A percentile compares a stretch with the other conserved stretches of the same genome.
Conservation (phyloP, 1,139 yeast genomes). For the Saccharomyces hybrid region DNA sequence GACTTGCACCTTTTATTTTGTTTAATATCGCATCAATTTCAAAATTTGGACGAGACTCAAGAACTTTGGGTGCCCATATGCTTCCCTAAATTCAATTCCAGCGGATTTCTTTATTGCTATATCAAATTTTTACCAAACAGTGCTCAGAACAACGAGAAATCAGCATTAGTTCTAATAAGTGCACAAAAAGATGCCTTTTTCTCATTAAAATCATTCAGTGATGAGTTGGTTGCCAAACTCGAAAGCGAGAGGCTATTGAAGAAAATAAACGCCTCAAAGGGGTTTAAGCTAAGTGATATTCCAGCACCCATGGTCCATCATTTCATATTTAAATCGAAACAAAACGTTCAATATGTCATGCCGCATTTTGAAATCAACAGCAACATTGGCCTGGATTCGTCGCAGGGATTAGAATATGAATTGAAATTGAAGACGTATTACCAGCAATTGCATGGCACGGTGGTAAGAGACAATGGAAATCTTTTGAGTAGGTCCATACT, state of each 20-base stretch:
- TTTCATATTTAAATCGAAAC: conserved; percentile 68
- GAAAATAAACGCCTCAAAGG: conserved; percentile 30
- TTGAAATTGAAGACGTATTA: conserved; percentile 24
- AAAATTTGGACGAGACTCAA: conserved; percentile 37
- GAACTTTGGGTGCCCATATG: conserved; percentile 94
- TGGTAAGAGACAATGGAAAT: conserved; percentile 23
- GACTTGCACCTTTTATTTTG: conserved; percentile 60
- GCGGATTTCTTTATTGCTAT: conserved; percentile 79
- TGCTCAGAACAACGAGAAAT: conserved; percentile 27
- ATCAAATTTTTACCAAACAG: conserved; percentile 45
- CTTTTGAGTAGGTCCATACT: conserved; percentile 20
- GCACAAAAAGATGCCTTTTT: conserved; percentile 80
- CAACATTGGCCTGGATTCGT: neutral
- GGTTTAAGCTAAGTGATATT: conserved; percentile 43
- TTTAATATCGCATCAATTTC: conserved; percentile 45
- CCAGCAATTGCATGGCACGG: conserved; percentile 21
- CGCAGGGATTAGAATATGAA: conserved; percentile 12
- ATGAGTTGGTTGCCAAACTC: conserved; percentile 38
- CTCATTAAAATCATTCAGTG: conserved; percentile 57
- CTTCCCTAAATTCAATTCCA: conserved; percentile 79
- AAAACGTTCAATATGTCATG: conserved; percentile 50
- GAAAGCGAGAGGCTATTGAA: conserved; percentile 30
- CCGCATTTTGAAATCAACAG: conserved; percentile 21
- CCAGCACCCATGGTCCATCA: conserved; percentile 63
- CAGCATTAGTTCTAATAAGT: conserved; percentile 65